phyloP scores from a whole-genome alignment of 2,329 filamentous ascomycete genomes.

The Pseudogymnoascus sp. region DNA sequence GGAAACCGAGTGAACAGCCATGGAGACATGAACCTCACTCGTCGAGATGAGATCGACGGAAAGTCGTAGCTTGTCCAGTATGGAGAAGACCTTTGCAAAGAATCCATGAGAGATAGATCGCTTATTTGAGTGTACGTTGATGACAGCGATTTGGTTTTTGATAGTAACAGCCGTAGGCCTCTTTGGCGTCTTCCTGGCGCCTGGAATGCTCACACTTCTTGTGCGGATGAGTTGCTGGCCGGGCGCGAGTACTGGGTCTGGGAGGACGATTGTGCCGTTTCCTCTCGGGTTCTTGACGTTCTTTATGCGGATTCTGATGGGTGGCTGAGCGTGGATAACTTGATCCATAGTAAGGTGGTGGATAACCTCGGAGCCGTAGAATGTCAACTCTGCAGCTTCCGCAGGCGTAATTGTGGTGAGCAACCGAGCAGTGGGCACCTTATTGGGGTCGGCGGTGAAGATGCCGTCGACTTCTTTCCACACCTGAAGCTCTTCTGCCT shows the following conservation, averaged over 20 bases:
- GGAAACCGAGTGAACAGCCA: conserved; percentile 76
- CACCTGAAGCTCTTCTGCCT: conserved; percentile 83
- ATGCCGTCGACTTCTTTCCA: conserved; percentile 99
- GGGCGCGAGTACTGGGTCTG: conserved; percentile 53
- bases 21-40: conserved; percentile 92
- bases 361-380: conserved; percentile 92
- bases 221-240: conserved; percentile 49
- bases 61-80: conserved; percentile 77
- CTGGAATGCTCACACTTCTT: conserved; percentile 36
- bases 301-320: conserved; percentile 83
- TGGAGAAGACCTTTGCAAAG: conserved; percentile 86
- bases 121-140: conserved; percentile 98
- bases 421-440: conserved; percentile 88
- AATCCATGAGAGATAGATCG: conserved; percentile 93
- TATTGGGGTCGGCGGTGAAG: conserved; percentile 74
- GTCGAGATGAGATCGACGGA: conserved; percentile 96
- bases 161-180: conserved; percentile 87
- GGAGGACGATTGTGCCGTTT: conserved; percentile 73
- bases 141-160: conserved; percentile 92
- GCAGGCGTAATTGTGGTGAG: conserved; percentile 83
- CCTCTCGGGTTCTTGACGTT: conserved; percentile 83
- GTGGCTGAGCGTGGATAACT: conserved; percentile 69
- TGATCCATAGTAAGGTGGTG: conserved; percentile 99
- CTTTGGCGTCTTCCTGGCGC: conserved; percentile 53
- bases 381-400: conserved; percentile 92